Percentiles rank a stretch among this genome's conserved stretches.
These are phyloP conservation scores for Trichoderma cornu-damae DNA, from an alignment of 2,329 filamentous ascomycete species.

Conservation along the genomic window DNA sequence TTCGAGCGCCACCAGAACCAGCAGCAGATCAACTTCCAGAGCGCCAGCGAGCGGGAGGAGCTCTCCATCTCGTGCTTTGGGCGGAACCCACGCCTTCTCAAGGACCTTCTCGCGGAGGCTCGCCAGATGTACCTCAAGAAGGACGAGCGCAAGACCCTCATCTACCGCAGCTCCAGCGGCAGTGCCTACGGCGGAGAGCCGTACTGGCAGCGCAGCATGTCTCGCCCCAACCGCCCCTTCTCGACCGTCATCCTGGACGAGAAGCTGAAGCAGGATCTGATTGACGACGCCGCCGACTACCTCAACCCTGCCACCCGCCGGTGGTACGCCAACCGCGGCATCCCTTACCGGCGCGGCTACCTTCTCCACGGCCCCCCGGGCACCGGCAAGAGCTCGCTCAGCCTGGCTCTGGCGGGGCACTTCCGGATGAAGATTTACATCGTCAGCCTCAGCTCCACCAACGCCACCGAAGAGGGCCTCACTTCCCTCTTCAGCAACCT, in stretches of 20 bases:
- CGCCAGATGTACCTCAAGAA: slow-evolving; percentile 50
- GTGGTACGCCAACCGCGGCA: slow-evolving; percentile 82
- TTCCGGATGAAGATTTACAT: slow-evolving; percentile 70
- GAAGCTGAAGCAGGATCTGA: slow-evolving; percentile 52
- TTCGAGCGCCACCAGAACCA: slow-evolving; percentile 50
- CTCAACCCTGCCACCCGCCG: slow-evolving; percentile 56
- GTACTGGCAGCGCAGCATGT: slow-evolving; percentile 58
- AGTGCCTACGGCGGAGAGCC: slow-evolving; percentile 38
- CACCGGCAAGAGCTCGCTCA: slow-evolving; percentile 71
- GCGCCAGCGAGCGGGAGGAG: slow-evolving; percentile 51
- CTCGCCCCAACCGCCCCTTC: slow-evolving; percentile 55
- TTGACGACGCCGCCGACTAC: slow-evolving; percentile 59
- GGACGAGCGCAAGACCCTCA: slow-evolving; percentile 58
- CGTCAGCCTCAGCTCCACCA: slow-evolving; percentile 58
- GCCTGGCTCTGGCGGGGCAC: slow-evolving; percentile 63
- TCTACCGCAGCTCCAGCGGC: slow-evolving; percentile 54
- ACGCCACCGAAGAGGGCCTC: slow-evolving; percentile 61
- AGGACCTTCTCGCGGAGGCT: slow-evolving; percentile 57
- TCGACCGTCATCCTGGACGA: slow-evolving; percentile 62
- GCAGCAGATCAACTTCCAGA: slow-evolving; percentile 37
- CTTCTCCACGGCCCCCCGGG: slow-evolving; percentile 76
- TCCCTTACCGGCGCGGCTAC: slow-evolving; percentile 80
- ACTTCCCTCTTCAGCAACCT: slow-evolving; percentile 60
- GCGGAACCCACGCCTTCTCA: slow-evolving; percentile 54
- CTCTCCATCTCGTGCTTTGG: slow-evolving; percentile 58